These are phyloP conservation scores for Wilcoxina mikolae DNA, from an alignment of 495 filamentous ascomycete genomes.

Conservation along the genomic window DNA sequence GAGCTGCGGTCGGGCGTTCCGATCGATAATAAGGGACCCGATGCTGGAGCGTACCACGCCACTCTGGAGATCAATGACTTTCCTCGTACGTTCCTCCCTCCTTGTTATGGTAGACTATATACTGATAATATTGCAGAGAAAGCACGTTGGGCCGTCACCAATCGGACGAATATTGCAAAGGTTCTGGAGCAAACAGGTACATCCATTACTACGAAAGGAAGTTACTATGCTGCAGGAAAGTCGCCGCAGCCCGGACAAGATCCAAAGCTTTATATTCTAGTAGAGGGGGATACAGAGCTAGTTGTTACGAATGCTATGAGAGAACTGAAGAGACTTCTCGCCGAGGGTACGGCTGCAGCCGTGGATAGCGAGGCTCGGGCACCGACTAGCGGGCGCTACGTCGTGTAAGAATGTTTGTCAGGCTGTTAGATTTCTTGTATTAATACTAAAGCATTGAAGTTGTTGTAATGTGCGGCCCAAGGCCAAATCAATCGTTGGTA, in stretches of 20 bases:
- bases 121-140: conserved; percentile 48
- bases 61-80: conserved; percentile 99
- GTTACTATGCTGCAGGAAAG: conserved; percentile 70
- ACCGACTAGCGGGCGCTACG: conserved; percentile 61
- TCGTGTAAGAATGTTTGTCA: conserved; percentile 28
- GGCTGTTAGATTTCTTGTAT: not conserved
- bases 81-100: conserved; percentile 47
- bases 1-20: conserved; percentile 81
- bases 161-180: conserved; percentile 96
- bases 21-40: conserved; percentile 96
- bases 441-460: not conserved
- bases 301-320: conserved; percentile 83
- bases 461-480: not conserved
- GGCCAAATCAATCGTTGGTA: too few species aligned
- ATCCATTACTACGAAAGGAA: conserved; percentile 94
- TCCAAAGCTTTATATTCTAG: conserved; percentile 90
- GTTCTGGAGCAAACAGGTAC: conserved; percentile 90
- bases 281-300: conserved; percentile 91
- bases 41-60: conserved; percentile 93
- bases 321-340: conserved; percentile 73
- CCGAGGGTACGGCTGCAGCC: conserved; percentile 84
- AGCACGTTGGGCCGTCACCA: conserved; percentile 97
- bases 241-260: conserved; percentile 55
- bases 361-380: conserved; percentile 69
- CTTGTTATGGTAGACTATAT: not conserved